Conservation (phyloP, 768 basidiomycete species). For the Dioszegia aurantiaca region DNA sequence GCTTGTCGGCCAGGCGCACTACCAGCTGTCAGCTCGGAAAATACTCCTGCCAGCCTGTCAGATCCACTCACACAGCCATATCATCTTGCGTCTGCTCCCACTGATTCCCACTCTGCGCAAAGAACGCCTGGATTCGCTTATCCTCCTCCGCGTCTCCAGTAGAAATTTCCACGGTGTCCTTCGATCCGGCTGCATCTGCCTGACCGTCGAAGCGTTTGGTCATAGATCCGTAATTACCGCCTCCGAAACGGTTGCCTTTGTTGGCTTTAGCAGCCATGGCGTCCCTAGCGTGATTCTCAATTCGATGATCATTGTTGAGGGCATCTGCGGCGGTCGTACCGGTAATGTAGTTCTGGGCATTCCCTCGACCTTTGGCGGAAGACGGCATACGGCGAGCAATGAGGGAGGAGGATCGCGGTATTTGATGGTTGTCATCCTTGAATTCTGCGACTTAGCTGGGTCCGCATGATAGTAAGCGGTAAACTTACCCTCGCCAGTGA, state of each 20-base stretch:
- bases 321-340: constrained; percentile 45
- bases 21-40: background rate
- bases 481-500: constrained; percentile 78
- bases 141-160: constrained; percentile 69
- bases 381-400: constrained; percentile 87
- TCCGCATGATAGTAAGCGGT: background rate
- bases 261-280: constrained; percentile 42
- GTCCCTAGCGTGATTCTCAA: constrained; percentile 42
- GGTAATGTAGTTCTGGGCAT: constrained; percentile 53
- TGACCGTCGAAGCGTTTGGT: constrained; percentile 86
- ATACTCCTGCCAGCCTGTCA: constrained; percentile 37
- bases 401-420: constrained; percentile 92
- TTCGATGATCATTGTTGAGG: constrained; percentile 61
- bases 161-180: constrained; percentile 7
- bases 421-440: constrained; percentile 83
- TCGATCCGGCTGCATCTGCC: constrained; percentile 53
- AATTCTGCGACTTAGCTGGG: constrained; percentile 69
- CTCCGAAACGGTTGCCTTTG: constrained; percentile 27
- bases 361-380: constrained; percentile 53
- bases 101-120: constrained; percentile 85
- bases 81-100: constrained; percentile 99
- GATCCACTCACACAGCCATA: constrained; percentile 77
- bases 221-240: constrained; percentile 55
- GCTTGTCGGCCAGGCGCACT: constrained; percentile 12
- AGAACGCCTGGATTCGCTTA: constrained; percentile 97